Evolutionary conservation across 2,329 filamentous ascomycete species (phyloP).

Genomic region (Epichloe bromicola): DNA sequence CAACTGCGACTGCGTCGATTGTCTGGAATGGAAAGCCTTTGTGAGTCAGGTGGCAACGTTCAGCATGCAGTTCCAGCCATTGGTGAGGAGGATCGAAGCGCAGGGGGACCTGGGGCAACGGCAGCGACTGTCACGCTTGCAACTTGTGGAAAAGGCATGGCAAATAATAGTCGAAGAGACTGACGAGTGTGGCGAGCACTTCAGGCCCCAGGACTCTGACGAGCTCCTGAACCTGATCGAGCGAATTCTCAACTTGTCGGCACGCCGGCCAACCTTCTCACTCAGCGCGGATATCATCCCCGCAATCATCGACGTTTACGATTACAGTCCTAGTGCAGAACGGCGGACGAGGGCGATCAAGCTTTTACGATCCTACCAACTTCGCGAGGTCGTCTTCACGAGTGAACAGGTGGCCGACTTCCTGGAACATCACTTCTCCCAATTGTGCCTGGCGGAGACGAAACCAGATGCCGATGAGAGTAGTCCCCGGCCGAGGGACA

Average conservation of each 20-base stretch:
- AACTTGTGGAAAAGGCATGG: background rate
- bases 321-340: background rate
- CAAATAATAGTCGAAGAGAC: background rate
- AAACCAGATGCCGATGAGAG: background rate
- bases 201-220: background rate
- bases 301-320: constrained; percentile 1
- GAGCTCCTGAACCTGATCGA: constrained; percentile 3
- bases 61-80: background rate
- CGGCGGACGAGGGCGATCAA: background rate
- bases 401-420: constrained; percentile 3
- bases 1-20: background rate
- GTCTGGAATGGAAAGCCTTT: background rate
- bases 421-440: constrained; percentile 1
- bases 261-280: background rate
- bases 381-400: constrained; percentile 2
- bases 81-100: background rate
- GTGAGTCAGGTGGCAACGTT: background rate
- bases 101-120: background rate
- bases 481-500: background rate
- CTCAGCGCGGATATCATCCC: constrained; percentile 4
- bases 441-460: background rate
- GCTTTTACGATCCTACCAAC: constrained; percentile 1
- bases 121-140: background rate
- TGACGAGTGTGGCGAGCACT: background rate
- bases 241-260: background rate